Conservation (phyloP, 257 asterid species). For the Pogostemon cablin region DNA sequence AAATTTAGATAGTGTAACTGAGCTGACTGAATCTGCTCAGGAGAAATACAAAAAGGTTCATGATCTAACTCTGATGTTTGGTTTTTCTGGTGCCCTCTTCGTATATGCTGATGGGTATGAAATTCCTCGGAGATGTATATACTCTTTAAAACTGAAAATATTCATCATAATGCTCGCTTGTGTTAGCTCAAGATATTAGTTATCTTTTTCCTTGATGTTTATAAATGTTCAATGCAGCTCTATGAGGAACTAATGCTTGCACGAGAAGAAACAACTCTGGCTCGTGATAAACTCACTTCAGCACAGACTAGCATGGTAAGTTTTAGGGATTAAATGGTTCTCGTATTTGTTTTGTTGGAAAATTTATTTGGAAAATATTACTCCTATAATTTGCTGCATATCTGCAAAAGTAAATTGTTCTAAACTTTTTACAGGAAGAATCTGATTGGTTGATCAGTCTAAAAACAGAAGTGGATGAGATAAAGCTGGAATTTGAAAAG, state of each 20-base stretch:
- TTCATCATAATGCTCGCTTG: slow-evolving; percentile 15
- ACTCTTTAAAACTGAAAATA: slow-evolving; percentile 13
- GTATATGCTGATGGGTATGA: too few species aligned
- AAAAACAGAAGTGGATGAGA: slow-evolving; percentile 53
- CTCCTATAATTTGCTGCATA: slow-evolving; percentile 12
- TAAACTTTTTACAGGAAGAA: slow-evolving; percentile 59
- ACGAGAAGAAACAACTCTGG: slow-evolving; percentile 65
- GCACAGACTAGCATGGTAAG: slow-evolving; percentile 45
- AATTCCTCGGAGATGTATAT: neutral
- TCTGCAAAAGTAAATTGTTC: slow-evolving; percentile 18
- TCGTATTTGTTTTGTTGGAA: neutral
- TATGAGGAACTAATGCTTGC: slow-evolving; percentile 63
- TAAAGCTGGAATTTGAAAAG: slow-evolving; percentile 63
- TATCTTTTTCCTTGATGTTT: slow-evolving; percentile 25
- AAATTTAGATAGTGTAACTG: slow-evolving; percentile 62
- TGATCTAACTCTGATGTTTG: slow-evolving; percentile 26
- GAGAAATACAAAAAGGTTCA: slow-evolving; percentile 75
- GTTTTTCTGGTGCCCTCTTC: slow-evolving; percentile 17
- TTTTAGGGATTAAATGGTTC: slow-evolving; percentile 25
- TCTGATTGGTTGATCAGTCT: slow-evolving; percentile 50
- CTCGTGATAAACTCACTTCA: slow-evolving; percentile 57
- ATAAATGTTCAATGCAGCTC: slow-evolving; percentile 50
- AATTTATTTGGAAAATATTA: neutral
- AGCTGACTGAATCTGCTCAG: slow-evolving; percentile 60
- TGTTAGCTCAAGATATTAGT: slow-evolving; percentile 3